Evolutionary conservation across 441 rosid species (phyloP).

Genomic region (Erysimum pusillum): DNA sequence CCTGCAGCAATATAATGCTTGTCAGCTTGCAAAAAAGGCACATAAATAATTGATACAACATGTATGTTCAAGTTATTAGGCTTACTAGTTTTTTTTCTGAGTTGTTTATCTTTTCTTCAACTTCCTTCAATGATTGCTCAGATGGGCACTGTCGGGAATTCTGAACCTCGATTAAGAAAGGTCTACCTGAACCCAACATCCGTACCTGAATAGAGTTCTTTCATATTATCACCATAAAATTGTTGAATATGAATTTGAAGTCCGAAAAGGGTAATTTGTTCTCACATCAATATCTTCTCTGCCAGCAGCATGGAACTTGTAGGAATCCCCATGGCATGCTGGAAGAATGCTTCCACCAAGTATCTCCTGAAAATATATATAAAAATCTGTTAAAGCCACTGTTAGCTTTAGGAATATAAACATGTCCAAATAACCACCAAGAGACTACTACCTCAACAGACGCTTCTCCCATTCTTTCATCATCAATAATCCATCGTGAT

Average conservation of each 20-base stretch:
- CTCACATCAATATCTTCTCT: constrained; percentile 98
- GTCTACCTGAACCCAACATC: constrained; percentile 98
- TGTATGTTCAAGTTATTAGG: neutral
- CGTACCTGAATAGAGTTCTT: constrained; percentile 72
- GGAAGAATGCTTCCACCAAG: constrained; percentile 86
- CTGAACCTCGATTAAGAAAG: constrained; percentile 92
- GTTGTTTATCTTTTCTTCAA: constrained; percentile 75
- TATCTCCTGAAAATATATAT: constrained; percentile 64
- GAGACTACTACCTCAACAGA: constrained; percentile 79
- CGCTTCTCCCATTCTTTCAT: constrained; percentile 96
- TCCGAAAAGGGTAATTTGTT: constrained; percentile 21
- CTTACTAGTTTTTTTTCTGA: constrained; percentile 69
- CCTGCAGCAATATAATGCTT: constrained; percentile 57
- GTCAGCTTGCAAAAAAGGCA: constrained; percentile 32
- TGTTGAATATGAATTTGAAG: constrained; percentile 28
- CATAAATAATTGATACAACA: neutral
- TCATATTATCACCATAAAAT: constrained; percentile 41
- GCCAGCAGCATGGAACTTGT: constrained; percentile 99
- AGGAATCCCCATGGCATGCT: constrained; percentile 74
- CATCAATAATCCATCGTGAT: constrained; percentile 95
- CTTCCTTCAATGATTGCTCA: constrained; percentile 62
- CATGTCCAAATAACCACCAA: constrained; percentile 24
- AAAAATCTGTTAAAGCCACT: constrained; percentile 29
- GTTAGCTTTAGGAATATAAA: constrained; percentile 13
- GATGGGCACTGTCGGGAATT: constrained; percentile 84